Base-by-base conservation (phyloP, 495 filamentous ascomycete species). In the Zalerion maritima region DNA sequence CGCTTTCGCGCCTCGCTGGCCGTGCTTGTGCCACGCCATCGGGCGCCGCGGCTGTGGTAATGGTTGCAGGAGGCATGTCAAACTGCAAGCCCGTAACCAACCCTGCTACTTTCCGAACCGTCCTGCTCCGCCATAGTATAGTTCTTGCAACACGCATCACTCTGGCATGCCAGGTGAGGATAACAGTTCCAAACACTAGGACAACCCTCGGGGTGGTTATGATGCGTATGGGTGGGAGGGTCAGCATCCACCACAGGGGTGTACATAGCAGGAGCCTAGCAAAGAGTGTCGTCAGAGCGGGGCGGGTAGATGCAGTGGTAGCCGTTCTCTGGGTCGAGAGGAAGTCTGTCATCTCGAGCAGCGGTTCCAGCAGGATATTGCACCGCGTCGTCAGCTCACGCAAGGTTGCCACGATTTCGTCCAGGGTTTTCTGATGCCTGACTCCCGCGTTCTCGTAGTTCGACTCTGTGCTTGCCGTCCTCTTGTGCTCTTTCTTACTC, bases 341-440 rank as follows among this genome's bases (percentile, higher is more conserved):
- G 49, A 92, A 94, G 47, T 93, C 83, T 28, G 87, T 94, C 36
- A 97, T 59, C 37, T 78, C 71, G 17, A 91, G 62, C 21, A 93
- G 65, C 3, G 89, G 89, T 38, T 93, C 85, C 12, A 94, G 66
- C 6, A 99, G 62, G 20, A 94, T 75, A 52, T 92, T 92, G 55
- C 91, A 92, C 24, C 89, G 64, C 3, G 73, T 75, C 2, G 84
- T 96, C 44, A 99, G 85, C 14, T 75, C 69, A 47, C 78, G 78
- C 36, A 99, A 58, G 0, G 80, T 86, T 39, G 94, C 85, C 27
- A 99, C 78, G 35, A 99, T 96, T 57, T 96, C 89, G 42, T 99
- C 89, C 21, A 99, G 59, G 22, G 85, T 94, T 54, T 71, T 71
- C 40, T 71, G 67, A 41, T 89, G 81, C 11, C 72, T 73, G 23